Base-by-base conservation (phyloP, 1,139 yeast genomes). In the Magnusiomyces paraingens region DNA sequence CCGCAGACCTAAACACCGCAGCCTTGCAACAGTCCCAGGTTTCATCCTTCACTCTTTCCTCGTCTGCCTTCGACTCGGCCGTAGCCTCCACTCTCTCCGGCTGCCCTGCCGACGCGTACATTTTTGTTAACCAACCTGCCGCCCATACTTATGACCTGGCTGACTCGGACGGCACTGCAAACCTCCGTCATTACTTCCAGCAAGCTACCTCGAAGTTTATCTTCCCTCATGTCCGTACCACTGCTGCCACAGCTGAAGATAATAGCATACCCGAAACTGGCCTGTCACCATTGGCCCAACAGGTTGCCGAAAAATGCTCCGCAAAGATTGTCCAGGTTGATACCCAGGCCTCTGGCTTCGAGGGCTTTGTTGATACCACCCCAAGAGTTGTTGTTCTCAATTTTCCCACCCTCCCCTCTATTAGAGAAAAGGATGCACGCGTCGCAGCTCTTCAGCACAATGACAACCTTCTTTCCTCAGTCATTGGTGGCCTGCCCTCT, bases 51-150 rank as follows among this genome's bases (percentile, higher is more conserved):
- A 50, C 47, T 32, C 43, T 51, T 12, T 46, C 49, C 21, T 18
- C 57, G 12, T 42, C 46, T 15, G 57, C 56, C 22, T 58, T 57
- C 40, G 55, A 58, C 51, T 43, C 51, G 42, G 56, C 57, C 14
- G 60, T 60, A 18, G 51, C 45, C 41, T 50, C 59, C 49, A 60
- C 65, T 17, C 56, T 66, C 32, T 55, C 59, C 15, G 61, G 58
- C 15, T 70, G 75, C 59, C 59, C 63, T 6, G 70, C 70, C 55
- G 72, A 70, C 58, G 67, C 72, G 12, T 73, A 70, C 57, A 61
- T 73, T 42, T 60, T 73, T 42, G 70, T 72, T 35, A 60, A 62
- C 54, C 72, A 72, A 58, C 70, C 70, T 20, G 68, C 69, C 17
- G 63, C 69, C 42, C 64, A 62, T 45, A 67, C 66, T 47, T 60